Base-by-base conservation (phyloP, 1,284 basidiomycete genomes). In the Pseudozyma sp. region DNA sequence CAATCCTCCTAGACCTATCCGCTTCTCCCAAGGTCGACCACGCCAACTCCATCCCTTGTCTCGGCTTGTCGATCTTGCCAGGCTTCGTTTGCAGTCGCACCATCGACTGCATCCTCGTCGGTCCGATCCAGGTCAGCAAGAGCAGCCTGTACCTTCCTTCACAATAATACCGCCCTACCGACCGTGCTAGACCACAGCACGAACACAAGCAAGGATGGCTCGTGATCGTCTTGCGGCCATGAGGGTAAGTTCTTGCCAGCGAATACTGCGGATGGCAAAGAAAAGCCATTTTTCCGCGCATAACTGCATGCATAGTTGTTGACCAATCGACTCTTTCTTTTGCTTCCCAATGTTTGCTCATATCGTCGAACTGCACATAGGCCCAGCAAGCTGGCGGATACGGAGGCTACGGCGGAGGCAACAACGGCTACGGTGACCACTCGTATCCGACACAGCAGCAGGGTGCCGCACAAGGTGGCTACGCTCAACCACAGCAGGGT, bases 401-500 rank as follows among this genome's bases (percentile, higher is more conserved):
- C 61, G 79, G 80, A 46, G 80, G 79, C 17, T 73, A 75, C 30
- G 70, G 73, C 39, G 68, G 67, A 29, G 78, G 80, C 40, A 82
- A 84, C 78, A 81, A 82, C 52, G 82, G 82, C 34, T 83, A 83
- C 43, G 82, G 80, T n/a, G 82, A 84, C 44, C 82, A 84, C 57
- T 76, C 81, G 24, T 84, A 77, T 56, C 82, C 82, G 4, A 74
- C 81, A 34, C 82, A 80, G 61, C 80, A 84, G 64, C 67, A 52
- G 30, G 58, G 49, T 17, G 46, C 7, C 48, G 42, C 48, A 17
- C 75, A 80, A 60, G 70, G 30, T 17, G 64, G 54, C 39, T 75
- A 66, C 34, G 58, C 34, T 54, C 59, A 53, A 42, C 63, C 64
- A 39, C 62, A 63, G 42, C 43, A 55, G 19, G 63, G 54, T 5